Percentiles rank a stretch among this genome's conserved stretches.
Evolutionary conservation across 805 yeast genomes (phyloP).

Genomic region (Millerozyma miso): DNA sequence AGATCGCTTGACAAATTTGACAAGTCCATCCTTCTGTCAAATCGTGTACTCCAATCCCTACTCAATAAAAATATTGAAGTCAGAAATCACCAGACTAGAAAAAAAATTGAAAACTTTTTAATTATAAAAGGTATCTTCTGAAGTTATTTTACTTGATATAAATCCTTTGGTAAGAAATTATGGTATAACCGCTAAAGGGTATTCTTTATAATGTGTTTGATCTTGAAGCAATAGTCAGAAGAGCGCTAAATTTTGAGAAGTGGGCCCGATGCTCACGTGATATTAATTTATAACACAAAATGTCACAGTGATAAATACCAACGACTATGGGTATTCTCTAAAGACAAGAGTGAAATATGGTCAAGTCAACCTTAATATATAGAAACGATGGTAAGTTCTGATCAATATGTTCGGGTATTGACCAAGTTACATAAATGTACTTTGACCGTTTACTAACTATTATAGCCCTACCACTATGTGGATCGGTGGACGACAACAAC

Average conservation of each 20-base stretch:
- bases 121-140: too few relatives aligned
- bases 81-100: too few relatives aligned
- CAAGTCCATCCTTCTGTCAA: constrained; percentile 46
- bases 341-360: constrained; percentile 37
- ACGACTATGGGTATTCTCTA: neutral
- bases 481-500: constrained; percentile 77
- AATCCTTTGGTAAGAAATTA: too few relatives aligned
- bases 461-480: constrained; percentile 80
- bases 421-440: neutral
- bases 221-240: neutral
- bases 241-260: neutral
- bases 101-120: too few relatives aligned
- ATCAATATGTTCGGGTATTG: neutral
- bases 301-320: neutral
- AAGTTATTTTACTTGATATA: too few relatives aligned
- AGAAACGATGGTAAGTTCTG: constrained; percentile 54
- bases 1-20: constrained; percentile 54
- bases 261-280: neutral
- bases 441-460: neutral
- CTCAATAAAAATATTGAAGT: too few relatives aligned
- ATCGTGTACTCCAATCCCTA: neutral
- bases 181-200: too few relatives aligned
- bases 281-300: neutral
- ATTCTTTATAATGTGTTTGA: neutral
- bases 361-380: constrained; percentile 61